Conservation (phyloP, 129 eudicot species). For the Apium graveolens region DNA sequence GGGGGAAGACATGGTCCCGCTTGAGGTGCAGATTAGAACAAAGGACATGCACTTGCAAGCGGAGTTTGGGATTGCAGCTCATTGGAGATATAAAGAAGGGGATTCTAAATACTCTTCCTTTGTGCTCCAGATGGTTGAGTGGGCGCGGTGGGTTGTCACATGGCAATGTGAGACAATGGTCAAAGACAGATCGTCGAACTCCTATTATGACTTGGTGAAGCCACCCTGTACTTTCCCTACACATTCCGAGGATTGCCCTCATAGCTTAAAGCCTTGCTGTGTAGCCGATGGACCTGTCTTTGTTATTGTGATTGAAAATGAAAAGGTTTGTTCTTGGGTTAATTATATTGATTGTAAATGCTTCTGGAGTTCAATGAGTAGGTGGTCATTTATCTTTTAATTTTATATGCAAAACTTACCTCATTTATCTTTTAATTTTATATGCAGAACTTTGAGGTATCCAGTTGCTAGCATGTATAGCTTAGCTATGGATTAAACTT, state of each 20-base stretch:
- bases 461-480: neutral
- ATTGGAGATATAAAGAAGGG: slow-evolving; percentile 96
- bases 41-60: slow-evolving; percentile 87
- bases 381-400: neutral
- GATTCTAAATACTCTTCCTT: slow-evolving; percentile 67
- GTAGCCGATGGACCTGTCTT: slow-evolving; percentile 72
- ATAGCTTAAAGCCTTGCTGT: slow-evolving; percentile 54
- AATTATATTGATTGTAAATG: neutral
- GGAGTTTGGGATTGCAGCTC: slow-evolving; percentile 96
- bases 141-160: slow-evolving; percentile 94
- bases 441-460: neutral
- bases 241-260: slow-evolving; percentile 78
- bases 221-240: slow-evolving; percentile 72
- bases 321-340: slow-evolving; percentile 50
- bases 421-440: too few species aligned
- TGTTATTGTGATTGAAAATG: slow-evolving; percentile 76
- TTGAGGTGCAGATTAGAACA: slow-evolving; percentile 91
- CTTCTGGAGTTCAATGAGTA: neutral
- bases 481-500: neutral
- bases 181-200: slow-evolving; percentile 35
- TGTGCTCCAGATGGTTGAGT: slow-evolving; percentile 92
- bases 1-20: slow-evolving; percentile 74
- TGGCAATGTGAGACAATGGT: slow-evolving; percentile 95
- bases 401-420: neutral
- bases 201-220: slow-evolving; percentile 32